Evolutionary conservation across 1,139 yeast species (phyloP).

Genomic region (Pichia sp.): DNA sequence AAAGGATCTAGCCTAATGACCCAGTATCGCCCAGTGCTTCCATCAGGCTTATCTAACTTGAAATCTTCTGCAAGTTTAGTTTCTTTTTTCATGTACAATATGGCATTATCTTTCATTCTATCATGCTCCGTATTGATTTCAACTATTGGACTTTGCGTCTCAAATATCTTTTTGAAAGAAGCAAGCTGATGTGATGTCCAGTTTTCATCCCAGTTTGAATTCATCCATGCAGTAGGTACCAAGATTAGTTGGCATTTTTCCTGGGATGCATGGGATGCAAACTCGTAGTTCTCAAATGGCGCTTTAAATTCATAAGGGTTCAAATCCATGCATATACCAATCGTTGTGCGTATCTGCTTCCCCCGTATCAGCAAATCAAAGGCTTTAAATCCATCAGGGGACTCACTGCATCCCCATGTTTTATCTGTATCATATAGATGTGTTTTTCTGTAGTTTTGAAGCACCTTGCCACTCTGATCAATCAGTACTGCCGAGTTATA

Average conservation of each 20-base stretch:
- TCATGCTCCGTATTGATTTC: constrained; percentile 18
- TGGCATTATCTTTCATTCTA: constrained; percentile 7
- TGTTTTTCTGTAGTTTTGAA: constrained; percentile 72
- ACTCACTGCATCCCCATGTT: constrained; percentile 74
- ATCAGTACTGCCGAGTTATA: constrained; percentile 74
- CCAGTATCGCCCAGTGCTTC: constrained; percentile 50
- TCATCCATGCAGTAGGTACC: constrained; percentile 88
- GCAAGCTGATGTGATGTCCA: constrained; percentile 21
- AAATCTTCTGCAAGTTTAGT: constrained; percentile 14
- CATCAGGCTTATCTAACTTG: constrained; percentile 21
- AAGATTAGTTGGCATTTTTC: constrained; percentile 53
- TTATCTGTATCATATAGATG: constrained; percentile 79
- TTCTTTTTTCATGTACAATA: constrained; percentile 8
- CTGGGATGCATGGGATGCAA: constrained; percentile 49
- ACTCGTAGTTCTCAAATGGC: constrained; percentile 72
- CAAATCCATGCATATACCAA: constrained; percentile 95
- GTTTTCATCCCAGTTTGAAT: constrained; percentile 31
- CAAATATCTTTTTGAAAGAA: constrained; percentile 19
- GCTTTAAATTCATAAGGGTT: constrained; percentile 83
- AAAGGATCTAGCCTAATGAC: constrained; percentile 52
- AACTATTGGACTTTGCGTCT: constrained; percentile 5
- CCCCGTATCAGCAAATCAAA: constrained; percentile 38
- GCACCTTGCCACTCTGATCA: constrained; percentile 51
- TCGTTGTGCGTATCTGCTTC: constrained; percentile 39
- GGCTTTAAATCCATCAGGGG: constrained; percentile 50